Conservation (phyloP, 805 yeast genomes). For the Kuraishia borneana region DNA sequence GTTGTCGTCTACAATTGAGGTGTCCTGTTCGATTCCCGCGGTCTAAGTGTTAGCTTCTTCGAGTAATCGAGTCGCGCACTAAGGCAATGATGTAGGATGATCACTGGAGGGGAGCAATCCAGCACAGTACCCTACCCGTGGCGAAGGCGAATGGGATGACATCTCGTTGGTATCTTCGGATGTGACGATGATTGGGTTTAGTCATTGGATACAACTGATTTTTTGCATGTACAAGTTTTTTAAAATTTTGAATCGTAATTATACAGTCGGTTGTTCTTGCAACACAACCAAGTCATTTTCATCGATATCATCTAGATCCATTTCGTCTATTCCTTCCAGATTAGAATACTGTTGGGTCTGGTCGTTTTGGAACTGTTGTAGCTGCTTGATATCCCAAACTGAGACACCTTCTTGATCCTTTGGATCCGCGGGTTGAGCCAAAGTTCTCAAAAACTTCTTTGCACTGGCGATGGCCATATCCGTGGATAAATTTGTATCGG, state of each 20-base stretch:
- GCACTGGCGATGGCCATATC: slow-evolving; percentile 97
- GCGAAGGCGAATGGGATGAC: slow-evolving; percentile 27
- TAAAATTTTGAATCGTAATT: background rate
- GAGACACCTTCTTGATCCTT: slow-evolving; percentile 90
- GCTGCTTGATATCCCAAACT: slow-evolving; percentile 77
- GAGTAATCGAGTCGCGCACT: slow-evolving; percentile 20
- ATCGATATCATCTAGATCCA: slow-evolving; percentile 22
- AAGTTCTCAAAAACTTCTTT: slow-evolving; percentile 78
- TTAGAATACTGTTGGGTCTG: slow-evolving; percentile 20
- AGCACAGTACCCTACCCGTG: slow-evolving; percentile 31
- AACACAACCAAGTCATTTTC: slow-evolving; percentile 3
- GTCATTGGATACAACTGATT: slow-evolving; percentile 8
- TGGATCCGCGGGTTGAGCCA: slow-evolving; percentile 89
- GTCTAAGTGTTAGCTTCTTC: slow-evolving; percentile 14
- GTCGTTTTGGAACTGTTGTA: slow-evolving; percentile 44
- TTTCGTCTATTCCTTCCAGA: slow-evolving; percentile 12
- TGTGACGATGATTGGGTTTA: slow-evolving; percentile 7
- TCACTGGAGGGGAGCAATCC: slow-evolving; percentile 33
- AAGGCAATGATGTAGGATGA: slow-evolving; percentile 20
- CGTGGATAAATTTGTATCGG: slow-evolving; percentile 84
- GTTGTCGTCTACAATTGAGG: slow-evolving; percentile 15
- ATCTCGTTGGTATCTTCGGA: slow-evolving; percentile 21
- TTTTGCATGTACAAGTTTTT: slow-evolving; percentile 5
- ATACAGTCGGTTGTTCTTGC: background rate
- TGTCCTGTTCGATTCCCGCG: slow-evolving; percentile 34